A percentile compares a stretch with the other conserved stretches of the same genome.
These are phyloP conservation scores for Aspergillus cristatus DNA, from an alignment of 495 filamentous ascomycete species.

Conservation along the genomic window DNA sequence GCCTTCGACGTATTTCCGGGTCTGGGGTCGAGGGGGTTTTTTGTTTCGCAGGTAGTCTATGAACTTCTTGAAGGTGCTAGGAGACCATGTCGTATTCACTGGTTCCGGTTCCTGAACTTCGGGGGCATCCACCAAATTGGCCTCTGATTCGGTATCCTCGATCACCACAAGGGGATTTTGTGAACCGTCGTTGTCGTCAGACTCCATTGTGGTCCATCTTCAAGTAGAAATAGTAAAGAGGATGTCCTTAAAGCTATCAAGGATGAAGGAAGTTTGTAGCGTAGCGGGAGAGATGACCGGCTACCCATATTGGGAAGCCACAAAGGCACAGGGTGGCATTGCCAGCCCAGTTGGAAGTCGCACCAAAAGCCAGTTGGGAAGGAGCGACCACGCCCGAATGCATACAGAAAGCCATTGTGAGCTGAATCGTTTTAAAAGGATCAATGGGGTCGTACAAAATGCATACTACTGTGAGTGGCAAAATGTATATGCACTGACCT, in stretches of 20 bases:
- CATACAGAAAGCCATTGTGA: too few relatives aligned
- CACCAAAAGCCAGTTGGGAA: too few relatives aligned
- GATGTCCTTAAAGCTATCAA: not conserved
- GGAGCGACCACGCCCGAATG: too few relatives aligned
- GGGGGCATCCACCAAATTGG: not conserved
- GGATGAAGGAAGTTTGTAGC: too few relatives aligned
- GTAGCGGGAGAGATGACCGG: too few relatives aligned
- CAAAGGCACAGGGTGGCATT: too few relatives aligned
- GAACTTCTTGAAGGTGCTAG: slow-evolving; percentile 42
- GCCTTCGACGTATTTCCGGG: slow-evolving; percentile 27
- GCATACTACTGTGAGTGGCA: too few relatives aligned
- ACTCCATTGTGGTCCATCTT: slow-evolving; percentile 3
- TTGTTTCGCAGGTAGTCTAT: slow-evolving; percentile 43
- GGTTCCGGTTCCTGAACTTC: slow-evolving; percentile 2
- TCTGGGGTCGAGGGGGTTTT: slow-evolving; percentile 19
- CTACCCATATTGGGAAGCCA: not conserved
- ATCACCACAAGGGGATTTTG: not conserved
- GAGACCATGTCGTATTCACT: not conserved
- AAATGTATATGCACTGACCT: too few relatives aligned
- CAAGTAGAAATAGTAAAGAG: not conserved
- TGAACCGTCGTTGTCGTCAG: slow-evolving; percentile 3
- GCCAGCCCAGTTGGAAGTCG: not conserved
- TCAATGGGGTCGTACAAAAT: too few relatives aligned
- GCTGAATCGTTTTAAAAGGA: too few relatives aligned
- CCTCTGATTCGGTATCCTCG: slow-evolving; percentile 2